Percentiles rank a stretch among this genome's conserved stretches.
phyloP scores from a whole-genome alignment of 2,329 filamentous ascomycete genomes.

The Neonectria coccinea region DNA sequence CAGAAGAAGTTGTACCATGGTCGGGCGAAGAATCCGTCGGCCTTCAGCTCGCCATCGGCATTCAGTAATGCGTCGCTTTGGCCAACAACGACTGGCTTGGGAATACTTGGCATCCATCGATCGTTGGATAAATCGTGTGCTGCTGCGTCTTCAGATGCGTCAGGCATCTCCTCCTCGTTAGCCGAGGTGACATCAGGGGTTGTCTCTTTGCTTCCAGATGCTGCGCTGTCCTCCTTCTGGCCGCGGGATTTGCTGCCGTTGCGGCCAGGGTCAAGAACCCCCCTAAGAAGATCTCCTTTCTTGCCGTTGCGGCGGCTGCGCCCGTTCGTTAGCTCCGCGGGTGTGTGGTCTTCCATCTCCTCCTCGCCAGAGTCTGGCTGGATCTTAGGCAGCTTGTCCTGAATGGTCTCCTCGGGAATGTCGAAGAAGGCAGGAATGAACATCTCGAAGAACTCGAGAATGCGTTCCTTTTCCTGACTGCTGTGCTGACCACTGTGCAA shows the following conservation, averaged over 20 bases:
- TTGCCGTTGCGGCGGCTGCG: constrained; percentile 78
- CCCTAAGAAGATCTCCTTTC: constrained; percentile 84
- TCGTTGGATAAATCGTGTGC: constrained; percentile 73
- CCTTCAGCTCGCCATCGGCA: constrained; percentile 74
- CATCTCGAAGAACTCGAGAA: constrained; percentile 79
- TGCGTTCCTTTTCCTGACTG: constrained; percentile 77
- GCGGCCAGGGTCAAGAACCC: constrained; percentile 83
- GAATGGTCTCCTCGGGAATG: constrained; percentile 75
- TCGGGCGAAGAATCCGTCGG: constrained; percentile 83
- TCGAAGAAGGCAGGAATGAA: constrained; percentile 84
- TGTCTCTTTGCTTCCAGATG: constrained; percentile 84
- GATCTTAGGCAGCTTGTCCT: constrained; percentile 74
- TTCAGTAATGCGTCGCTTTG: constrained; percentile 66
- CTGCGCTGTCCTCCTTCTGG: constrained; percentile 84
- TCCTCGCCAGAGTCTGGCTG: constrained; percentile 80
- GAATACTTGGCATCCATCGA: constrained; percentile 72
- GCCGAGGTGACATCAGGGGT: constrained; percentile 86
- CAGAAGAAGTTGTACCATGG: constrained; percentile 90
- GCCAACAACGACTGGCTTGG: constrained; percentile 65
- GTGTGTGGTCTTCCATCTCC: constrained; percentile 77
- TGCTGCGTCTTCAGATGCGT: constrained; percentile 67
- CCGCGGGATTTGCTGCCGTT: constrained; percentile 76
- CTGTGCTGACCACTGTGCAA: constrained; percentile 78
- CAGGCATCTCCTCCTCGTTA: constrained; percentile 80
- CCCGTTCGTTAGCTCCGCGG: constrained; percentile 77